These are phyloP conservation scores for Aspergillus spinulosporus DNA, from an alignment of 2,329 filamentous ascomycete genomes.

Conservation along the genomic window DNA sequence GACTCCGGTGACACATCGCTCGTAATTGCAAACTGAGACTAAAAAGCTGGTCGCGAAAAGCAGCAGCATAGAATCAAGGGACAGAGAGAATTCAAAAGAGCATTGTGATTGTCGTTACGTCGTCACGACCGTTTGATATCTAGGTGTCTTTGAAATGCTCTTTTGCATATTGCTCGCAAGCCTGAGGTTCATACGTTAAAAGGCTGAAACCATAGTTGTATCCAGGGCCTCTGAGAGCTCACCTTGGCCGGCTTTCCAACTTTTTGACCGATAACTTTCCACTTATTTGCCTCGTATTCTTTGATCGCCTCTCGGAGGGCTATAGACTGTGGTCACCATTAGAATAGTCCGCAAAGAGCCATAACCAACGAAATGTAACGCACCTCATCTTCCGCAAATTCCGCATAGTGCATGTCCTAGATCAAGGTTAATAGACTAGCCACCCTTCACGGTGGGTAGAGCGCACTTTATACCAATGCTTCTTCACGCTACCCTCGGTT, in stretches of 20 bases:
- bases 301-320: conserved; percentile 87
- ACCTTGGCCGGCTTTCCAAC: conserved; percentile 98
- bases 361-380: not conserved
- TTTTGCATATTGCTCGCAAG: conserved; percentile 91
- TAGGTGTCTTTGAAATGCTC: conserved; percentile 71
- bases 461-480: conserved; percentile 96
- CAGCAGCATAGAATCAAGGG: conserved; percentile 17
- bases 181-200: conserved; percentile 49
- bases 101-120: conserved; percentile 35
- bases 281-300: conserved; percentile 98
- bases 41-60: conserved; percentile 8
- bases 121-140: conserved; percentile 33
- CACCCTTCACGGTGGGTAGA: conserved; percentile 2
- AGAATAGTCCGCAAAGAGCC: not conserved
- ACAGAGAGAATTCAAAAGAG: conserved; percentile 13
- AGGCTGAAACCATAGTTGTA: conserved; percentile 4
- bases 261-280: conserved; percentile 96
- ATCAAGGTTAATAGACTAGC: conserved; percentile 22
- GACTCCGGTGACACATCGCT: conserved; percentile 16
- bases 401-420: conserved; percentile 98
- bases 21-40: conserved; percentile 13
- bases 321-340: conserved; percentile 34
- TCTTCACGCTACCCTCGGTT: conserved; percentile 97
- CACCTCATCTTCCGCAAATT: conserved; percentile 97
- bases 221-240: conserved; percentile 18